phyloP scores from a whole-genome alignment of 305 asterid genomes.

The Plantago rigida region DNA sequence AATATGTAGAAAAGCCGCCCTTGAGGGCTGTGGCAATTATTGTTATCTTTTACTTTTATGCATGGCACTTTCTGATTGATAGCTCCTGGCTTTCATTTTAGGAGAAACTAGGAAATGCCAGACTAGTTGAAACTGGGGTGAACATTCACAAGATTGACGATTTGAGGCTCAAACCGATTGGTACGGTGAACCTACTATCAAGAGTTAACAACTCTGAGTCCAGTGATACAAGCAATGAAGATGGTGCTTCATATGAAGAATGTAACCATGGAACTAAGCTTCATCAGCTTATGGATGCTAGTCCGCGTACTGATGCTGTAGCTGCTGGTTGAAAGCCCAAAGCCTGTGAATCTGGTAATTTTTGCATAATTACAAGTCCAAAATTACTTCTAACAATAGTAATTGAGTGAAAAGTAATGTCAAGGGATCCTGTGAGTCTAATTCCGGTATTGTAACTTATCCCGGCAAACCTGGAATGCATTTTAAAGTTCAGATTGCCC shows the following conservation, averaged over 20 bases:
- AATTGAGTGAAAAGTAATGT: constrained; percentile 23
- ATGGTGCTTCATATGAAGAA: constrained; percentile 39
- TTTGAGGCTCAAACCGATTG: constrained; percentile 45
- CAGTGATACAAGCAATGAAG: constrained; percentile 36
- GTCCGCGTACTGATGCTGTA: constrained; percentile 61
- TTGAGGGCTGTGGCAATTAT: too few relatives aligned
- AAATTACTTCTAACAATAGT: constrained; percentile 51
- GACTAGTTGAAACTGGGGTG: constrained; percentile 30
- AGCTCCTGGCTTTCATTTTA: constrained; percentile 26
- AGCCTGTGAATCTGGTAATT: constrained; percentile 30
- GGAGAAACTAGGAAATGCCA: constrained; percentile 53
- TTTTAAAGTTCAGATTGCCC: constrained; percentile 42
- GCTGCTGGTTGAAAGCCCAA: constrained; percentile 51
- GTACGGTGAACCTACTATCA: constrained; percentile 74
- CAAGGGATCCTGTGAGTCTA: constrained; percentile 21
- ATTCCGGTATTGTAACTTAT: constrained; percentile 21
- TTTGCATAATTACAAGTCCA: constrained; percentile 62
- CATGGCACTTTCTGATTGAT: neutral
- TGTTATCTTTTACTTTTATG: neutral
- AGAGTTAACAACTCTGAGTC: constrained; percentile 61
- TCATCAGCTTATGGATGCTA: constrained; percentile 58
- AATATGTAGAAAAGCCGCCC: too few relatives aligned
- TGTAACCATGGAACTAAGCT: constrained; percentile 51
- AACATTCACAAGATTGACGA: constrained; percentile 34
- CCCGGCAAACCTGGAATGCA: constrained; percentile 36